Evolutionary conservation across 2,329 filamentous ascomycete genomes (phyloP), one percentile per base, ranked within the genome.

Genomic region (Orbilia brochopaga): DNA sequence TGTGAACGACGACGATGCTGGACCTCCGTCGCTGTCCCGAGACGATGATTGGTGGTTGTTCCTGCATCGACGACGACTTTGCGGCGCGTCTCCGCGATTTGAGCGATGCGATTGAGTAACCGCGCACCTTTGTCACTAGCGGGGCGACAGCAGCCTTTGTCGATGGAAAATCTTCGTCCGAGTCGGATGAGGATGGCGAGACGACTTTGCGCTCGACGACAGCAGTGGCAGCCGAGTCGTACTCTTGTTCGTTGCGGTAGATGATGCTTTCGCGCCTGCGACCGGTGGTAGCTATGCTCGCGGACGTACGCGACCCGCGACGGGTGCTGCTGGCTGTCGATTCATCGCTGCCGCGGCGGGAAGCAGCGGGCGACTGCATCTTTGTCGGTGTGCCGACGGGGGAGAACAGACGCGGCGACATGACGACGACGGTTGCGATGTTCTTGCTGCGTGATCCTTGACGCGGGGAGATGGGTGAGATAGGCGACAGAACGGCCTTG

Each of bases 1-100:
- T 72, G 67, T 72, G 67, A n/a, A 72, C 60, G 42, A 72, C 67
- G 24, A 72, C 67, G 35, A 72, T 72, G 51, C 67, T 72, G 7
- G 67, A 72, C 30, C 67, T 48, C 53, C 67, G 40, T 35, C 67
- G 54, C 35, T 55, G 60, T 2, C 67, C 60, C 42, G 60, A 40
- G 55, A 60, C 55, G 17, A 65, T 72, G 50, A 61, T 65, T 24
- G 67, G 59, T 27, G 67, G 35, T 53, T 72, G 67, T 51, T 72
- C 67, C 61, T 72, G 67, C 21, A 27, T 21, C 11, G 44, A 48
- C 6, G 48, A 27, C 8, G 61, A 11, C 30, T 61, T 57, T 7
- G 67, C 35, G 11, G 53, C 46, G 21, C 67, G 40, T 60, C 67
- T 53, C 27, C 67, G 44, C n/a, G 60, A 55, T 37, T 72, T 72